Evolutionary conservation across 1,284 basidiomycete species (phyloP).

Genomic region (Polyporus tsugae): DNA sequence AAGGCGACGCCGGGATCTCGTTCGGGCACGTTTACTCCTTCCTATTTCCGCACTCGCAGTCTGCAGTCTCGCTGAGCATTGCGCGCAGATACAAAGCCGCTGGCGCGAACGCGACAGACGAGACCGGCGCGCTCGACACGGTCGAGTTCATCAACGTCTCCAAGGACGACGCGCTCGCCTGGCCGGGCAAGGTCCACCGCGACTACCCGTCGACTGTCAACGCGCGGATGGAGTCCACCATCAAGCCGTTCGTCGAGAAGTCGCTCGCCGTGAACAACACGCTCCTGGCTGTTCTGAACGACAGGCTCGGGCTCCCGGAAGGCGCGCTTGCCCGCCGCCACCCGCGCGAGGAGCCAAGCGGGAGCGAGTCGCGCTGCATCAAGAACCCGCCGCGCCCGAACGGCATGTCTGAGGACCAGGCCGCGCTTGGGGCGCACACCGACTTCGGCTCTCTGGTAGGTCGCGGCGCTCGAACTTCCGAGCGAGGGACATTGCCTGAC

Average conservation of each 20-base stretch:
- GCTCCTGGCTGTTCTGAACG: slow-evolving; percentile 43
- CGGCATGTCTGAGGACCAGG: slow-evolving; percentile 36
- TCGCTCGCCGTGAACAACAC: slow-evolving; percentile 44
- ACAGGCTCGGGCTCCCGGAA: slow-evolving; percentile 32
- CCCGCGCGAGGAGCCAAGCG: slow-evolving; percentile 43
- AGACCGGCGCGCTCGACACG: slow-evolving; percentile 43
- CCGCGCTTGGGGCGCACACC: slow-evolving; percentile 45
- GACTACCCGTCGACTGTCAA: slow-evolving; percentile 46
- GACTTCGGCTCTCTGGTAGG: slow-evolving; percentile 45
- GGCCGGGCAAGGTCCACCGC: slow-evolving; percentile 41
- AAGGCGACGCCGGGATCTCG: slow-evolving; percentile 46
- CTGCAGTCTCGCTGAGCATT: background rate
- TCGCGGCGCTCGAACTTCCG: background rate
- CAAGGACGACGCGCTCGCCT: slow-evolving; percentile 45
- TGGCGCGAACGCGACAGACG: slow-evolving; percentile 46
- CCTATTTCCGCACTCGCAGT: background rate
- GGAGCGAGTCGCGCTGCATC: slow-evolving; percentile 50
- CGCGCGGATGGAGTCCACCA: slow-evolving; percentile 42
- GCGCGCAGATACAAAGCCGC: slow-evolving; percentile 44
- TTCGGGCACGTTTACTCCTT: slow-evolving; percentile 39
- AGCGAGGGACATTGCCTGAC: background rate
- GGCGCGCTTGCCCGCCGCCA: slow-evolving; percentile 43
- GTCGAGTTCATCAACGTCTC: slow-evolving; percentile 46
- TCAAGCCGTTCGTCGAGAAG: slow-evolving; percentile 45
- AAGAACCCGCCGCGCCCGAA: slow-evolving; percentile 40